Evolutionary conservation across 805 yeast species (phyloP).

Genomic region (Ascoidea rubescens): DNA sequence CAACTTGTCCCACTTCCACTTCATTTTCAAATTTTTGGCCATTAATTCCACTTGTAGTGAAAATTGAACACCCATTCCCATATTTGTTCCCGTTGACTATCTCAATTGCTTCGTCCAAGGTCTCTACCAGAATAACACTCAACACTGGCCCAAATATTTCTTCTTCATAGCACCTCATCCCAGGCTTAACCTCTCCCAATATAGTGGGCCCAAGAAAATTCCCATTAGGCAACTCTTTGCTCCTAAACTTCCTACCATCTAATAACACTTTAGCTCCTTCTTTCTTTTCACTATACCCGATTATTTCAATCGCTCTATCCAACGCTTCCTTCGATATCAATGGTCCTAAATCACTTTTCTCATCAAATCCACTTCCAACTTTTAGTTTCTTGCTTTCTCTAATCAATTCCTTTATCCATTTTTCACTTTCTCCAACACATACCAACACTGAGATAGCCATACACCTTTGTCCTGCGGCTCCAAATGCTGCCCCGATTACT

Average conservation of each 20-base stretch:
- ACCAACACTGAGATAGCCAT: slow-evolving; percentile 67
- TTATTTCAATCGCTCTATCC: slow-evolving; percentile 39
- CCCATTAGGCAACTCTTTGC: slow-evolving; percentile 40
- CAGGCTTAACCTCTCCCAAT: slow-evolving; percentile 44
- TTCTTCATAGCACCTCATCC: slow-evolving; percentile 53
- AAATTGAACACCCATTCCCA: slow-evolving; percentile 62
- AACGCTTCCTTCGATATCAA: slow-evolving; percentile 49
- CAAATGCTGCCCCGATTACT: slow-evolving; percentile 63
- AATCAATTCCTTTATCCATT: slow-evolving; percentile 49
- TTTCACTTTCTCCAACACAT: slow-evolving; percentile 49
- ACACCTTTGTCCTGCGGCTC: slow-evolving; percentile 80
- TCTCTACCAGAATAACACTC: slow-evolving; percentile 44
- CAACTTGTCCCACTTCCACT: slow-evolving; percentile 66
- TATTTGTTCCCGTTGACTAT: slow-evolving; percentile 46
- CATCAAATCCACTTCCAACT: slow-evolving; percentile 55
- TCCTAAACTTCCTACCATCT: slow-evolving; percentile 45
- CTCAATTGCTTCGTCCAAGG: slow-evolving; percentile 59
- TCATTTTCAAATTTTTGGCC: slow-evolving; percentile 57
- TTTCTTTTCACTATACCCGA: slow-evolving; percentile 32
- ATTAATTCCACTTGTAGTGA: slow-evolving; percentile 56
- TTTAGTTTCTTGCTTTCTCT: slow-evolving; percentile 40
- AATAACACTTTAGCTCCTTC: slow-evolving; percentile 47
- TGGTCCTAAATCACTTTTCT: slow-evolving; percentile 56
- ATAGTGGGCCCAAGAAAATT: slow-evolving; percentile 66
- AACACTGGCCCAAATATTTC: slow-evolving; percentile 71